These are phyloP conservation scores for Casaregolazyma suthepensis DNA, from an alignment of 1,139 yeast genomes.

Conservation along the genomic window DNA sequence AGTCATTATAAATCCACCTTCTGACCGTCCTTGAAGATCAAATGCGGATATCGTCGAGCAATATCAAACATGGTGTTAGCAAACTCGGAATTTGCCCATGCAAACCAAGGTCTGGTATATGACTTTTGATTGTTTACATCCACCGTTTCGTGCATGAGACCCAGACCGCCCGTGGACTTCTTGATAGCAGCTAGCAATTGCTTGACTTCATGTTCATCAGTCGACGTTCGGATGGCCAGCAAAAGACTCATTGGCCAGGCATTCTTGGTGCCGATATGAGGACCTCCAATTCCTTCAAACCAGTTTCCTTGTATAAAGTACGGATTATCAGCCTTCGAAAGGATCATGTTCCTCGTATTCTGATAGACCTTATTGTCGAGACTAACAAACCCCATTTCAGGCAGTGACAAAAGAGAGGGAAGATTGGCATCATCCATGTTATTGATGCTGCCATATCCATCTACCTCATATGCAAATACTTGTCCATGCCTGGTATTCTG, in stretches of 20 bases:
- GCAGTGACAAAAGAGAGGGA: slow-evolving; percentile 75
- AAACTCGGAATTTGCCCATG: slow-evolving; percentile 92
- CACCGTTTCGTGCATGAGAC: slow-evolving; percentile 80
- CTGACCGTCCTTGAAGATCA: slow-evolving; percentile 41
- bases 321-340: slow-evolving; percentile 68
- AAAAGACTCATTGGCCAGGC: slow-evolving; percentile 92
- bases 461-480: slow-evolving; percentile 84
- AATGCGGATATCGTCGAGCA: slow-evolving; percentile 67
- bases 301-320: slow-evolving; percentile 57
- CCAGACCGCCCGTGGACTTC: slow-evolving; percentile 62
- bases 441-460: slow-evolving; percentile 71
- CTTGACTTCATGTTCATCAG: slow-evolving; percentile 62
- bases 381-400: slow-evolving; percentile 65
- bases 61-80: slow-evolving; percentile 75
- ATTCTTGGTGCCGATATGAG: slow-evolving; percentile 71
- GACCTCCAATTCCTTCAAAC: slow-evolving; percentile 83
- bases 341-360: slow-evolving; percentile 73
- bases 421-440: slow-evolving; percentile 90
- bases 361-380: slow-evolving; percentile 55
- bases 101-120: slow-evolving; percentile 77
- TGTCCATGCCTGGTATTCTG: slow-evolving; percentile 64
- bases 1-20: background rate
- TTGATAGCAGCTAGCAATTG: slow-evolving; percentile 47
- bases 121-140: slow-evolving; percentile 48
- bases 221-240: slow-evolving; percentile 65